phyloP scores from a whole-genome alignment of 78 protist genomes.

The Dictyostelium purpureum region DNA sequence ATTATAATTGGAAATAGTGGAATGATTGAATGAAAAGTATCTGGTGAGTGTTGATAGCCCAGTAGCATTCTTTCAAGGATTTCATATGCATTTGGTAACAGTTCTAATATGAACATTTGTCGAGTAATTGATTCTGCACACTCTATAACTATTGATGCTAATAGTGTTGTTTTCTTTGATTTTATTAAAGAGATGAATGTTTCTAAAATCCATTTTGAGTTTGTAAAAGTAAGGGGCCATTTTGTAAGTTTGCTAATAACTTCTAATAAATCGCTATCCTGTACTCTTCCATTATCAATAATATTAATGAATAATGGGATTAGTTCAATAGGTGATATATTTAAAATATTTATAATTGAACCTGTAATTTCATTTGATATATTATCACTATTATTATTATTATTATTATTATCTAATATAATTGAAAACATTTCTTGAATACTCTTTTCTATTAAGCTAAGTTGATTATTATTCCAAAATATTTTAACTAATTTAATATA shows the following conservation, averaged over 20 bases:
- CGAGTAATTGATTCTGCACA: neutral
- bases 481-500: neutral
- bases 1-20: slow-evolving; percentile 16
- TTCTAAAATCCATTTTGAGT: slow-evolving; percentile 39
- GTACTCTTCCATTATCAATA: neutral
- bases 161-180: neutral
- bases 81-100: neutral
- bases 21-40: slow-evolving; percentile 30
- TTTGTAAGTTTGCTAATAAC: neutral
- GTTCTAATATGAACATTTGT: slow-evolving; percentile 19
- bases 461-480: slow-evolving; percentile 18
- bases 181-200: slow-evolving; percentile 12
- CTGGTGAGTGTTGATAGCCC: slow-evolving; percentile 59
- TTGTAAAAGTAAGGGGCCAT: slow-evolving; percentile 4
- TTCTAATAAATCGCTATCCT: neutral
- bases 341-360: slow-evolving; percentile 12
- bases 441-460: neutral
- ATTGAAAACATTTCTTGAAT: neutral
- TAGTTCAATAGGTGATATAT: slow-evolving; percentile 16
- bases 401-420: neutral
- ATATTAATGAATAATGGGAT: neutral
- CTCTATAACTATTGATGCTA: neutral
- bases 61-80: slow-evolving; percentile 26
- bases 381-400: neutral
- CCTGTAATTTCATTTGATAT: neutral